Evolutionary conservation across 805 yeast genomes (phyloP), one percentile per base, ranked within the genome.

Genomic region (Nakazawaea wyomingensis): DNA sequence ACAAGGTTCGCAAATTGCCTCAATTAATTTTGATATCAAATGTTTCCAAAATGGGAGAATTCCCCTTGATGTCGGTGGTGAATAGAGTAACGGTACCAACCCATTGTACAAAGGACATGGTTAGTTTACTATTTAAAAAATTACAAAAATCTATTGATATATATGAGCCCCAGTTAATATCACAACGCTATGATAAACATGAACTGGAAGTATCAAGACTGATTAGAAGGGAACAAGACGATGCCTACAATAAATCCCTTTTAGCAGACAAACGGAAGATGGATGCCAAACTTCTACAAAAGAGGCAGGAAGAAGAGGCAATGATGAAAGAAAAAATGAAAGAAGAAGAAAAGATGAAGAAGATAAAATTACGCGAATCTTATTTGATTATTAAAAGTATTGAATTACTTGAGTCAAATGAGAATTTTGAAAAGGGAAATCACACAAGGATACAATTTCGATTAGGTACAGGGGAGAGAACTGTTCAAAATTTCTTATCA

Each of bases 161-260:
- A 46, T 83, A 74, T 56, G 77, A 72, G 40, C 80, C 82, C 0
- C 89, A 84, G 52, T 59, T 85, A 41, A 57, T 73, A 1, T 64
- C 75, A 4, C 84, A 81, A 40, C 67, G 83, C 47, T 60, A 67
- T 5, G 91, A 84, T 53, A 71, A 72, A 39, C 71, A 78, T 44
- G 86, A 83, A 46, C 63, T 78, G 39, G 75, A 73, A 34, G 59
- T 72, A 48, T 70, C 81, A 28, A 77, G 88, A 53, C 63, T 73
- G 22, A 62, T 85, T 16, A 72, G 78, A 50, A 72, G 76, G 50
- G 71, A 77, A 48, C 93, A 85, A 57, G 88, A 84, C 50, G 63
- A 66, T 38, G 87, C 86, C 16, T 85, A 78, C 54, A 71, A 77
- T 50, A 73, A 70, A 47, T 78, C 88, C 0, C 61, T 85, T 39